Evolutionary conservation across 352 stramenopile genomes (phyloP).

Genomic region (Pythium insidiosum): DNA sequence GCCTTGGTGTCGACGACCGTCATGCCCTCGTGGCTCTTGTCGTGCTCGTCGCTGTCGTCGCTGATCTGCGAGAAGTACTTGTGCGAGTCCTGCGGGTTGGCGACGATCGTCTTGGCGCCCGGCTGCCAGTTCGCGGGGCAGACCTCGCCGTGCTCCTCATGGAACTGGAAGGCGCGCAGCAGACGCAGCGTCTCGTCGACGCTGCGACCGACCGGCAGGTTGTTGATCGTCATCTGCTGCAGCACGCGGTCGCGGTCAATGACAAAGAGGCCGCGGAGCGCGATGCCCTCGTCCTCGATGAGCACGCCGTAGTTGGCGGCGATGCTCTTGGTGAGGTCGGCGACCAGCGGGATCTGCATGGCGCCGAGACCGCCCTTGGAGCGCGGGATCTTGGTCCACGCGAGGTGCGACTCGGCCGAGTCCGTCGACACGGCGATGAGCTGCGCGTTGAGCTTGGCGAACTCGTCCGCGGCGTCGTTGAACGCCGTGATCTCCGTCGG

Average conservation of each 20-base stretch:
- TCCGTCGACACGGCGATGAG: constrained; percentile 86
- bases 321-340: constrained; percentile 91
- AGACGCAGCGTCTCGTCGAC: constrained; percentile 91
- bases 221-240: constrained; percentile 89
- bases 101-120: constrained; percentile 85
- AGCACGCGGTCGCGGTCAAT: constrained; percentile 87
- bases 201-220: constrained; percentile 87
- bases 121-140: constrained; percentile 92
- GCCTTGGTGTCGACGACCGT: constrained; percentile 49
- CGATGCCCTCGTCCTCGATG: constrained; percentile 74
- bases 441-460: constrained; percentile 83
- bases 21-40: constrained; percentile 24
- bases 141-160: constrained; percentile 89
- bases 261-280: constrained; percentile 90
- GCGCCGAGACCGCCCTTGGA: constrained; percentile 89
- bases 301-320: constrained; percentile 88
- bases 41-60: constrained; percentile 25
- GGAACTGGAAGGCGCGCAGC: constrained; percentile 90
- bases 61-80: constrained; percentile 82
- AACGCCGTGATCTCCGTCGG: constrained; percentile 90
- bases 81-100: constrained; percentile 72
- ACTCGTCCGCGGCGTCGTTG: constrained; percentile 77
- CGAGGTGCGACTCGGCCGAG: constrained; percentile 87
- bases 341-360: constrained; percentile 92
- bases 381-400: constrained; percentile 82